Base-by-base conservation (phyloP, 257 asterid species). In the Coffea canephora region DNA sequence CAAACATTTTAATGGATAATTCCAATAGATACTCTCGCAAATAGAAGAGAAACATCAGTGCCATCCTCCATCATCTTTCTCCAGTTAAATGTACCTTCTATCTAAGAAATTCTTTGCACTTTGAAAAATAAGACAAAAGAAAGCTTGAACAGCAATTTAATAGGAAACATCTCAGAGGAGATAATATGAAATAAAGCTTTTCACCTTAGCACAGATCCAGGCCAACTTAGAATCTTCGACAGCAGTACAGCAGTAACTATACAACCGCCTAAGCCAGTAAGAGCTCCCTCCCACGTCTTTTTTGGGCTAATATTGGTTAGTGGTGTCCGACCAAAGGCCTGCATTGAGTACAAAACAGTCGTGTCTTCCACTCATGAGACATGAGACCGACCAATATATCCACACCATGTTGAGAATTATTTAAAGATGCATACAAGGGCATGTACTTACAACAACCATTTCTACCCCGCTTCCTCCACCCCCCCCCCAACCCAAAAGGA, bases 221-320 rank as follows among this genome's bases (percentile, higher is more conserved):
- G 99, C 99, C 98, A 96, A 83, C 84, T 78, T 69, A 94, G 78
- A 52, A 87, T 76, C 89, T 88, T 90, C 61, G 95, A 87, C 90
- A 96, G 86, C 80, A 94, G 78, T 79, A 90, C 87, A 81, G 95
- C 88, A 48, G 92, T 90, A 18, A 90, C 89, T 82, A 94, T 85
- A 82, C 98, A 96, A 78, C 98, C 97, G 84, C 95, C 89, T 74
- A 96, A 81, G 11, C 99, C 99, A 45, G 90, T 91, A 78, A 89
- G 77, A 82, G 94, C 95, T 83, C 99, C 99, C 85, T 96, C 98
- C 99, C 98, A 96, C 39, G 99, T 96, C 91, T 96, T 96, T 85
- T 96, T 96, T 57, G 99, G 99, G 87, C 99, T 94, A 76, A 96
- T 86, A 41, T 85, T 69, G 27, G 96, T 94, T 66, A 96, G 96